phyloP scores from a whole-genome alignment of 805 yeast genomes.

The Candida endomychidarum region DNA sequence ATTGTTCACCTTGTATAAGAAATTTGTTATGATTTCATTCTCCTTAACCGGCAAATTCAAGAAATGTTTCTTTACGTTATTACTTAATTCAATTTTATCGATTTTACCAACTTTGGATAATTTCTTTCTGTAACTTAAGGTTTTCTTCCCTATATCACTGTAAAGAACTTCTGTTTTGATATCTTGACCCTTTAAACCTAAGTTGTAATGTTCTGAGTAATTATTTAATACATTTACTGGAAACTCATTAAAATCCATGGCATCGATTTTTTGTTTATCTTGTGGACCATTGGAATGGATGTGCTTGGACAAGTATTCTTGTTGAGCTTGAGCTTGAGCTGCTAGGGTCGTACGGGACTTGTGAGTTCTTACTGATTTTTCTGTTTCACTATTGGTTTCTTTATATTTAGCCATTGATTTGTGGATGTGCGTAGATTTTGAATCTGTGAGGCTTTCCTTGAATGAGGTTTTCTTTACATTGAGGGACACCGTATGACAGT shows the following conservation, averaged over 20 bases:
- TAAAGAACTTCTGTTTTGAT: conserved; percentile 68
- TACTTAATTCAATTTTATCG: conserved; percentile 57
- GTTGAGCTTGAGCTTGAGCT: conserved; percentile 67
- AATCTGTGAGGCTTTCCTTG: no score
- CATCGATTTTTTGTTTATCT: conserved; percentile 50
- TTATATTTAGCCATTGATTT: conserved; percentile 16
- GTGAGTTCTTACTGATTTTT: conserved; percentile 40
- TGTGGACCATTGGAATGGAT: conserved; percentile 74
- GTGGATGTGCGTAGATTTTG: no score
- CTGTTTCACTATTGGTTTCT: conserved; percentile 40
- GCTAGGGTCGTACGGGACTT: conserved; percentile 53
- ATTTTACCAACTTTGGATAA: conserved; percentile 39
- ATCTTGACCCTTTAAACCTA: conserved; percentile 59
- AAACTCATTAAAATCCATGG: conserved; percentile 67
- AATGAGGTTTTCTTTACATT: no score
- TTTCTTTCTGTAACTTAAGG: conserved; percentile 40
- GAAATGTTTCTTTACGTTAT: conserved; percentile 68
- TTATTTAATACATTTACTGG: conserved; percentile 64
- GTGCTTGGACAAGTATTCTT: conserved; percentile 64
- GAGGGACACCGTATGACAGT: no score
- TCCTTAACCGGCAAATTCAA: conserved; percentile 61
- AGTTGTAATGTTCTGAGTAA: conserved; percentile 61
- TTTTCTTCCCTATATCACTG: conserved; percentile 71
- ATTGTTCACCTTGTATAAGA: conserved; percentile 79
- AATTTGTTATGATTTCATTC: conserved; percentile 83